These are phyloP conservation scores for Populus tremula DNA, from an alignment of 345 rosid genomes.

Conservation along the genomic window DNA sequence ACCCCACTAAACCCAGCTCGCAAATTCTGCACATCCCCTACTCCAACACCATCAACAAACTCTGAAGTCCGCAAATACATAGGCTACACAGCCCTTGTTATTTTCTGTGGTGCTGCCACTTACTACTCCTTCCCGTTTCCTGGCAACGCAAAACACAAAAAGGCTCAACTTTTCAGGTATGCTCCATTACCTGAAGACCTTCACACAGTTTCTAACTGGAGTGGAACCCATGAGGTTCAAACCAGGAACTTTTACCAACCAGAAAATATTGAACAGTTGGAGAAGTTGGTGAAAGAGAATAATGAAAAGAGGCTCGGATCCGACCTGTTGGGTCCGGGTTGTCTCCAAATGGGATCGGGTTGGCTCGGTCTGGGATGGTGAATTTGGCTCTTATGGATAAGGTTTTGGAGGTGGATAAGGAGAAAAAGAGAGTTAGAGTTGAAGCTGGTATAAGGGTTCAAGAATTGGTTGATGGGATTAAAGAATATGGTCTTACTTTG, in stretches of 20 bases:
- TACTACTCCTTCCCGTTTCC: constrained; percentile 89
- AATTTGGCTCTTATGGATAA: constrained; percentile 80
- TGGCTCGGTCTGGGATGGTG: constrained; percentile 89
- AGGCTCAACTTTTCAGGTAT: constrained; percentile 82
- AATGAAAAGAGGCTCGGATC: constrained; percentile 55
- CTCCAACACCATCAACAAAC: constrained; percentile 51
- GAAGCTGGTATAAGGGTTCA: constrained; percentile 93
- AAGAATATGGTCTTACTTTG: constrained; percentile 73
- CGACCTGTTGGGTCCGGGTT: constrained; percentile 94
- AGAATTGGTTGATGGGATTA: constrained; percentile 78
- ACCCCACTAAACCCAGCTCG: constrained; percentile 27
- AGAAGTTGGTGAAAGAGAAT: constrained; percentile 59
- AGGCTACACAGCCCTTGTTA: constrained; percentile 75
- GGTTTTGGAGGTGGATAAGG: constrained; percentile 77
- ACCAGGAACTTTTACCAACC: constrained; percentile 87
- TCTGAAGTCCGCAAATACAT: constrained; percentile 72
- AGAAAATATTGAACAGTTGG: constrained; percentile 60
- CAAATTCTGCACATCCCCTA: constrained; percentile 40
- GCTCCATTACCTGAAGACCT: constrained; percentile 95
- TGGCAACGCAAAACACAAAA: constrained; percentile 76
- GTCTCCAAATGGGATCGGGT: constrained; percentile 87
- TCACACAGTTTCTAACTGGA: constrained; percentile 93
- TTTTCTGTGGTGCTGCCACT: constrained; percentile 77
- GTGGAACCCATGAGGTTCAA: constrained; percentile 97
- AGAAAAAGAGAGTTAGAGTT: constrained; percentile 73